Percentiles rank a stretch among this genome's conserved stretches.
Conservation (phyloP, 148 eudicot genomes). For the Arctostaphylos glauca region DNA sequence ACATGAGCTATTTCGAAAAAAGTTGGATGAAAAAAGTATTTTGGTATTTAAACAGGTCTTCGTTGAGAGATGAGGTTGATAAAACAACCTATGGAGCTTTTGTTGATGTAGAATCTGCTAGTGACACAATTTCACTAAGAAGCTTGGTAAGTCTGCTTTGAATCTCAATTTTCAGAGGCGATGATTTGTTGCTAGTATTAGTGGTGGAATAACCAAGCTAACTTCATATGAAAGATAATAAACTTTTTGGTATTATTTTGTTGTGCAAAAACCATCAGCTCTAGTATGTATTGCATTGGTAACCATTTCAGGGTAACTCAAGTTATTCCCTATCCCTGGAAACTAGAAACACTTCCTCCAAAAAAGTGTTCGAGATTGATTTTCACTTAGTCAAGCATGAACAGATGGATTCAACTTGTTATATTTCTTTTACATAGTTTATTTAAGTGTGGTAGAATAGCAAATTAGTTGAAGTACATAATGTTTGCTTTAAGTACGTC, state of each 20-base stretch:
- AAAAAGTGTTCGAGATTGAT: neutral
- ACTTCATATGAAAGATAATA: neutral
- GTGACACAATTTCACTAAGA: slow-evolving; percentile 24
- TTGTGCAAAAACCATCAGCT: neutral
- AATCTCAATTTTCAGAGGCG: neutral
- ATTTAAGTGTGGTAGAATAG: neutral
- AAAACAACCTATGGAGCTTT: slow-evolving; percentile 30
- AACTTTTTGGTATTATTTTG: neutral
- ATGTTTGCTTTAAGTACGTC: neutral
- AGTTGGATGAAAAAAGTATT: neutral
- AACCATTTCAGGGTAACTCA: neutral
- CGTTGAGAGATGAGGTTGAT: slow-evolving; percentile 16
- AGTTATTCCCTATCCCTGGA: neutral
- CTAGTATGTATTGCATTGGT: neutral
- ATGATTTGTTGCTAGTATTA: neutral
- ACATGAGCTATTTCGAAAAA: neutral
- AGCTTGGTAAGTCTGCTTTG: slow-evolving; percentile 19
- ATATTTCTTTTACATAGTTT: neutral
- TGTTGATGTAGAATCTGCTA: slow-evolving; percentile 18
- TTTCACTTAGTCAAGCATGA: neutral
- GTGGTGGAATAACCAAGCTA: neutral
- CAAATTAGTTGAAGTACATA: neutral
- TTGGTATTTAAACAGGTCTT: slow-evolving; percentile 14
- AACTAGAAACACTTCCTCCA: neutral
- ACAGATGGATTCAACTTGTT: neutral